Evolutionary conservation across 2,329 filamentous ascomycete species (phyloP), one percentile per base, ranked within the genome.

Genomic region (Aspergillus hiratsukae): DNA sequence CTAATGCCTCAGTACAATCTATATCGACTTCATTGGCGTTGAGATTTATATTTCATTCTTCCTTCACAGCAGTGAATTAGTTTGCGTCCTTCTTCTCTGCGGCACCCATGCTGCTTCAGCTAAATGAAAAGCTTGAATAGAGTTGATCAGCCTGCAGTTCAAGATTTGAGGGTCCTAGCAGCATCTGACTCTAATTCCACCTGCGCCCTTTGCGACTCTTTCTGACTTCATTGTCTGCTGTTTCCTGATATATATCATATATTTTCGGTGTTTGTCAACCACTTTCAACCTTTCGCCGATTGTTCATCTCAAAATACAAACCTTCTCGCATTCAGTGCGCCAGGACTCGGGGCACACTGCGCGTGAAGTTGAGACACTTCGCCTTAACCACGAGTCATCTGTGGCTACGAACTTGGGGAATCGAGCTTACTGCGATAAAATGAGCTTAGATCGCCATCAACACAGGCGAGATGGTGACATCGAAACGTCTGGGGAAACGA

Each of bases 361-460:
- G 31, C 31, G 31, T 17, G 3, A 37, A 37, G 14, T 37, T 14
- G 31, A 37, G 31, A 37, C 31, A 17, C 14, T 17, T 37, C 31
- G 31, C 14, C 17, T 37, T 37, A 17, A 37, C 14, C 14, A 17
- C 31, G 31, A 37, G 14, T 14, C 14, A 37, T 37, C 14, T 37
- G 14, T 37, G 31, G 31, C 31, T 37, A 37, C 31, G 21, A 14
- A 23, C 43, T 19, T 31, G 27, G 27, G 11, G 17, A 28, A 14
- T 46, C 11, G 7, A 25, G 19, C 41, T 29, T 40, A 19, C 45
- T 9, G 21, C 25, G 28, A 51, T 61, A 67, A 61, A 53, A 74
- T 74, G 72, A 73, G 70, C 58, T 61, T 73, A 54, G 63, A 74
- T 64, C 70, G 68, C 48, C 68, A 72, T 50, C 52, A 72, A 57